phyloP scores from a whole-genome alignment of 2,329 filamentous ascomycete species.

The Pyricularia grisea region DNA sequence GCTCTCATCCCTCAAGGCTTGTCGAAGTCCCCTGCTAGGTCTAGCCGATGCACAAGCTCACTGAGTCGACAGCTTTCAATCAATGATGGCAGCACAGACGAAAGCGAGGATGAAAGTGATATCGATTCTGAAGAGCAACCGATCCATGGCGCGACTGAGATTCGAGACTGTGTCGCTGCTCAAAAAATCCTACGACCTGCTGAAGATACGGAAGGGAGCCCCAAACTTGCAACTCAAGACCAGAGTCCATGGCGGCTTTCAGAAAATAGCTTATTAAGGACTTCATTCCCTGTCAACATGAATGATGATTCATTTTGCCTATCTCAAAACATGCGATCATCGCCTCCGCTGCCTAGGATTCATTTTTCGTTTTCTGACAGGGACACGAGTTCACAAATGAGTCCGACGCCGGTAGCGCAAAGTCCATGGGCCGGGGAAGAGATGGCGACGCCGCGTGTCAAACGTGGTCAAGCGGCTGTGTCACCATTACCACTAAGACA shows the following conservation, averaged over 20 bases:
- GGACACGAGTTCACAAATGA: not conserved
- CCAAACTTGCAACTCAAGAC: constrained; percentile 10
- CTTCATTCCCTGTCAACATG: not conserved
- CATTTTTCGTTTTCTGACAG: not conserved
- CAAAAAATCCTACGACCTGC: not conserved
- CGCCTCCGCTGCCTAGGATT: not conserved
- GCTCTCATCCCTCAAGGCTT: not conserved
- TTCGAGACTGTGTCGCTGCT: not conserved
- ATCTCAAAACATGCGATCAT: not conserved
- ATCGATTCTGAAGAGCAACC: not conserved
- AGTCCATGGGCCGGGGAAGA: not conserved
- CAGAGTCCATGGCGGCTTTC: constrained; percentile 11
- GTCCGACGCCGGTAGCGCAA: not conserved
- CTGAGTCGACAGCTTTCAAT: not conserved
- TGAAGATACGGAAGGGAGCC: not conserved
- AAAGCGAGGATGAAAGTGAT: not conserved
- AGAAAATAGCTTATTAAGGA: not conserved
- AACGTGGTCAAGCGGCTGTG: not conserved
- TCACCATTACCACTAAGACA: not conserved
- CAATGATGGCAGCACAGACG: not conserved
- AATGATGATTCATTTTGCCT: not conserved
- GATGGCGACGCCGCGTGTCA: not conserved
- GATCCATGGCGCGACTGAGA: not conserved
- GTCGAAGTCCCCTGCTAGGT: not conserved
- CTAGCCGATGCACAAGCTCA: not conserved